Percentiles rank a stretch among this genome's conserved stretches.
Evolutionary conservation across 2,329 filamentous ascomycete species (phyloP).

Genomic region (Diaporthe nobilis): DNA sequence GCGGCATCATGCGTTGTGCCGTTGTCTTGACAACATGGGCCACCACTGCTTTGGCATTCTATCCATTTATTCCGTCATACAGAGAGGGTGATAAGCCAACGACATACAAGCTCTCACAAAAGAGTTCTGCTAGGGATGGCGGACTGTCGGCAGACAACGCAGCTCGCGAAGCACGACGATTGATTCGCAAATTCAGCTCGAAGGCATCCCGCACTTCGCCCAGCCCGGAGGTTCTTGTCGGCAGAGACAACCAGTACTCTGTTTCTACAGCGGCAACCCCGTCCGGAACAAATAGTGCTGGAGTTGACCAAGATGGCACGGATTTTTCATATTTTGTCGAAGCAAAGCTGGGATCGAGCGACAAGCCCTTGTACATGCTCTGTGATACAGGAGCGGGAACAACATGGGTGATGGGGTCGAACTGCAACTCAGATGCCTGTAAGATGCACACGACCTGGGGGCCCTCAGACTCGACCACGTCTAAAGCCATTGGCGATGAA

Average conservation of each 20-base stretch:
- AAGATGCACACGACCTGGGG: constrained; percentile 79
- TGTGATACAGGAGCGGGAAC: constrained; percentile 78
- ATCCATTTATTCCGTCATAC: constrained; percentile 57
- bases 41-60: constrained; percentile 62
- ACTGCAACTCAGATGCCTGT: constrained; percentile 78
- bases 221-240: constrained; percentile 47
- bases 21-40: constrained; percentile 64
- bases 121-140: constrained; percentile 52
- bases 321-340: constrained; percentile 77
- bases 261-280: constrained; percentile 63
- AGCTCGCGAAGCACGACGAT: constrained; percentile 54
- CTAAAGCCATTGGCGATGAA: constrained; percentile 64
- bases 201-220: constrained; percentile 42
- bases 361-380: constrained; percentile 71
- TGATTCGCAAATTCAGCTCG: constrained; percentile 58
- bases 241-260: constrained; percentile 62
- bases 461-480: constrained; percentile 73
- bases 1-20: constrained; percentile 57
- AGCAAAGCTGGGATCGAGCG: constrained; percentile 68
- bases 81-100: constrained; percentile 45
- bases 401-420: constrained; percentile 85
- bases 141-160: constrained; percentile 52
- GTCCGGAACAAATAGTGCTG: constrained; percentile 62
- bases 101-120: constrained; percentile 59
- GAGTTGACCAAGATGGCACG: constrained; percentile 74